Conservation (phyloP, 441 rosid genomes). For the Jatropha multifida region DNA sequence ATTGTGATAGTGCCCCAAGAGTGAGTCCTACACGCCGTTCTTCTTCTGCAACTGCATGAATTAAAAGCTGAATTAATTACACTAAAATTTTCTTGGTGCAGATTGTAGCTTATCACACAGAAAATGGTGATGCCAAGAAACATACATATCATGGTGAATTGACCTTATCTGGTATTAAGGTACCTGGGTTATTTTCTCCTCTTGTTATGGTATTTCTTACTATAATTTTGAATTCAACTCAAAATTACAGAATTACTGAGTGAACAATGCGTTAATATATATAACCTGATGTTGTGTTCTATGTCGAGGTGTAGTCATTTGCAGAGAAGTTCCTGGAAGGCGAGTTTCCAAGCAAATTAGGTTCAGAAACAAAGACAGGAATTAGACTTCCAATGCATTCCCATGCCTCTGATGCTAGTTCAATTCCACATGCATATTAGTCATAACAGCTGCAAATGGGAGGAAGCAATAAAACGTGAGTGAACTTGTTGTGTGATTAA, state of each 20-base stretch:
- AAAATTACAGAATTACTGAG: too few relatives aligned
- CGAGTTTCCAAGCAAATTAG: constrained; percentile 17
- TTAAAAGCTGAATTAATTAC: not conserved
- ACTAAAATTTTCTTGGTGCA: constrained; percentile 1
- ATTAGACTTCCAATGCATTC: constrained; percentile 14
- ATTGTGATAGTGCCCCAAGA: constrained; percentile 27
- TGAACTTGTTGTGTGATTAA: not conserved
- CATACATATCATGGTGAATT: constrained; percentile 28
- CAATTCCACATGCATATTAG: not conserved
- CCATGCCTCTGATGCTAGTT: constrained; percentile 6
- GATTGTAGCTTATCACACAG: constrained; percentile 33
- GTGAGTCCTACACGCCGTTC: constrained; percentile 20
- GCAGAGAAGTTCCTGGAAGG: constrained; percentile 33
- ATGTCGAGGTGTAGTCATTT: constrained; percentile 20
- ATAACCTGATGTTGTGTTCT: not conserved
- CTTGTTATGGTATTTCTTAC: too few relatives aligned
- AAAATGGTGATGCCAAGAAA: constrained; percentile 22
- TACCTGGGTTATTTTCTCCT: constrained; percentile 3
- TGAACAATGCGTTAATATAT: too few relatives aligned
- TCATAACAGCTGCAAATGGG: too few relatives aligned
- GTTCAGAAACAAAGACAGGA: constrained; percentile 14
- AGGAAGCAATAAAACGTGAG: not conserved
- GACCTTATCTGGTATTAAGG: constrained; percentile 33
- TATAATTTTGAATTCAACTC: too few relatives aligned
- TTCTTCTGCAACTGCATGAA: not conserved